These are phyloP conservation scores for Vinca minor DNA, from an alignment of 257 asterid genomes.

Conservation along the genomic window DNA sequence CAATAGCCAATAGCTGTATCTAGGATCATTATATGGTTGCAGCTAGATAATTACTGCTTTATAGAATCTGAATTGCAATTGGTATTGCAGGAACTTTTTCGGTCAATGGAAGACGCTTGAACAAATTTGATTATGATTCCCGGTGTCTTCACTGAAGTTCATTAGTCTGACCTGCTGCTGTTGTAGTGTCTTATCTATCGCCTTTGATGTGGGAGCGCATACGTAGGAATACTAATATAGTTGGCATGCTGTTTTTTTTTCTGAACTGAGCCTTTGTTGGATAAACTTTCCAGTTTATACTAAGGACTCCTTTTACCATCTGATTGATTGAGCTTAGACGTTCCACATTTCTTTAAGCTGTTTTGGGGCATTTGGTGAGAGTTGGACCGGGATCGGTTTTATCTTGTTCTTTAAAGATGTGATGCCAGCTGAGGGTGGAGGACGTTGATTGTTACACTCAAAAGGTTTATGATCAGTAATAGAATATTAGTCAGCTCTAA, in stretches of 20 bases:
- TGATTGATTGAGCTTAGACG: constrained; percentile 12
- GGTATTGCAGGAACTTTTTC: constrained; percentile 63
- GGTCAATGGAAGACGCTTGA: constrained; percentile 42
- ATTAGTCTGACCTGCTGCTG: constrained; percentile 43
- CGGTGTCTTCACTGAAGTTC: constrained; percentile 38
- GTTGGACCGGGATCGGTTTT: constrained; percentile 10
- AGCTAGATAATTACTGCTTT: constrained; percentile 40
- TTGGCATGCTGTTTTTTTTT: constrained; percentile 22
- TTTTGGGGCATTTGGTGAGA: constrained; percentile 20
- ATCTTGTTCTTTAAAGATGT: constrained; percentile 23
- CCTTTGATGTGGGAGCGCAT: constrained; percentile 34
- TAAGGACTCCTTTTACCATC: constrained; percentile 20
- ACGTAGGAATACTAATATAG: constrained; percentile 22
- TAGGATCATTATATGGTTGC: constrained; percentile 27
- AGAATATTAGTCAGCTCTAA: constrained; percentile 16
- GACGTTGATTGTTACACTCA: constrained; percentile 18
- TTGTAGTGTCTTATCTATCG: constrained; percentile 30
- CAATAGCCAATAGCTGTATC: constrained; percentile 16
- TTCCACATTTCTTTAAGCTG: constrained; percentile 12
- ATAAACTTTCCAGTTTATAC: constrained; percentile 21
- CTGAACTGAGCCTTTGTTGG: constrained; percentile 22
- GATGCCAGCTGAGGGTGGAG: constrained; percentile 23
- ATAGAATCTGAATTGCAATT: constrained; percentile 43
- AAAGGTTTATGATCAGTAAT: constrained; percentile 20
- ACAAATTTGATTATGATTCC: no score